These are phyloP conservation scores for Aspergillus brunneoviolaceus DNA, from an alignment of 2,329 filamentous ascomycete genomes.

Conservation along the genomic window DNA sequence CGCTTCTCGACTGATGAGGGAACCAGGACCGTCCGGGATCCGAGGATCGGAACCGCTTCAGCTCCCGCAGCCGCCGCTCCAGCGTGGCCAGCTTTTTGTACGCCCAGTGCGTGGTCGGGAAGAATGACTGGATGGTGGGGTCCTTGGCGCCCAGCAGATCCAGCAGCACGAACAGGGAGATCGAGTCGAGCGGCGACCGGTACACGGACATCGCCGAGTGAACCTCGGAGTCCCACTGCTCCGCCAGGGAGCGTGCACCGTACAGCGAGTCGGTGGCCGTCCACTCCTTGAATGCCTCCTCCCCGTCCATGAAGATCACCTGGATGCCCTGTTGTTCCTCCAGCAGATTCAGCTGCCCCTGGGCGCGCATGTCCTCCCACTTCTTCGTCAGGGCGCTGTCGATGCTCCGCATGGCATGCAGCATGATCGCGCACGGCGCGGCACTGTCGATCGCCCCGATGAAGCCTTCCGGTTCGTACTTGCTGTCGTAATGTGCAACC, in stretches of 20 bases:
- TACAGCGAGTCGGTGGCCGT: slow-evolving; percentile 81
- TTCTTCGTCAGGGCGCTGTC: slow-evolving; percentile 77
- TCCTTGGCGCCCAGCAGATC: slow-evolving; percentile 75
- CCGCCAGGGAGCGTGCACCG: slow-evolving; percentile 77
- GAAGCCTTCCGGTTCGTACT: slow-evolving; percentile 77
- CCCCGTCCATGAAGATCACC: slow-evolving; percentile 85
- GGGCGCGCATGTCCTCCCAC: slow-evolving; percentile 70
- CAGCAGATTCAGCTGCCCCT: slow-evolving; percentile 55
- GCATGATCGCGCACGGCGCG: slow-evolving; percentile 87
- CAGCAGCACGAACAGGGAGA: slow-evolving; percentile 85
- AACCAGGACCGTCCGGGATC: slow-evolving; percentile 59
- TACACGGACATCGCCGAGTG: slow-evolving; percentile 74
- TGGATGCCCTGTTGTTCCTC: slow-evolving; percentile 82
- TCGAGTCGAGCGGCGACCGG: slow-evolving; percentile 71
- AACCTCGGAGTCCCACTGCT: slow-evolving; percentile 70
- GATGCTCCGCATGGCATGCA: slow-evolving; percentile 79
- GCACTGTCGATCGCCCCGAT: slow-evolving; percentile 93
- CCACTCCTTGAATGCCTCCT: slow-evolving; percentile 87
- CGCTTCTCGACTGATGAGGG: slow-evolving; percentile 59
- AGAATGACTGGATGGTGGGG: slow-evolving; percentile 79
- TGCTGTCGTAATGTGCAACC: slow-evolving; percentile 92
- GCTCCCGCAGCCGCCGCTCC: slow-evolving; percentile 69
- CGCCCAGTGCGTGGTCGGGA: slow-evolving; percentile 88
- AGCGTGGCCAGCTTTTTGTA: slow-evolving; percentile 73
- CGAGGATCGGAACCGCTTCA: slow-evolving; percentile 64